Evolutionary conservation across 768 basidiomycete genomes (phyloP).

Genomic region (Lentinus brumalis): DNA sequence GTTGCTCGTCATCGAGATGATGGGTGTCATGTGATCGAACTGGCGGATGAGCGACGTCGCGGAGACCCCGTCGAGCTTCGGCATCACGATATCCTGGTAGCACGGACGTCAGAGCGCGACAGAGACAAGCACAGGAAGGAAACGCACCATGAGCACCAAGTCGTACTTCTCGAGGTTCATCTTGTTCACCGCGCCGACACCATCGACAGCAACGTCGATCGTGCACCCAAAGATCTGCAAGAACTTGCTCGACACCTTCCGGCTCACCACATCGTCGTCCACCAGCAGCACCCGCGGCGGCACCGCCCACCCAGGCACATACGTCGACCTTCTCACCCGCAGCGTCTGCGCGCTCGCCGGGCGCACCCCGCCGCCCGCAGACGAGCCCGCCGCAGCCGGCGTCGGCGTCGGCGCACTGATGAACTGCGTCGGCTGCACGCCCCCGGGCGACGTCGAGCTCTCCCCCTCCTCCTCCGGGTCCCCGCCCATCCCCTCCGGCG

Average conservation of each 20-base stretch:
- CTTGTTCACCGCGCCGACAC: conserved; percentile 88
- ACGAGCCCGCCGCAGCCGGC: background rate
- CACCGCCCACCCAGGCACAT: conserved; percentile 89
- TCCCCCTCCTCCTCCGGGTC: conserved; percentile 32
- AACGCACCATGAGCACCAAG: conserved; percentile 86
- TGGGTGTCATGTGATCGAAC: conserved; percentile 94
- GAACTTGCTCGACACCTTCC: conserved; percentile 89
- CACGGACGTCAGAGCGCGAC: background rate
- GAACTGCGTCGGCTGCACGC: conserved; percentile 13
- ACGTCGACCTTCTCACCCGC: conserved; percentile 73
- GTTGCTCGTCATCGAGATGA: conserved; percentile 98
- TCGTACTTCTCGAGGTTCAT: conserved; percentile 98
- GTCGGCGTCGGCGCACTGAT: conserved; percentile 25
- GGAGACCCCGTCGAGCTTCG: conserved; percentile 82
- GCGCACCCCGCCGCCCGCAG: conserved; percentile 3
- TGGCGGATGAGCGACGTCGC: conserved; percentile 93
- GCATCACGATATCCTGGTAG: conserved; percentile 91
- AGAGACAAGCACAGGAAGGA: background rate
- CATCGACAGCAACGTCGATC: conserved; percentile 93
- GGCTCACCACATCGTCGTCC: conserved; percentile 92
- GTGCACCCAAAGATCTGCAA: conserved; percentile 94
- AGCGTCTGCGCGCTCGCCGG: conserved; percentile 46
- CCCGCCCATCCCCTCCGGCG: conserved; percentile 32
- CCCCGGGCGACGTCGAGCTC: conserved; percentile 17
- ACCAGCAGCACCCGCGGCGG: conserved; percentile 91